Evolutionary conservation across 1,284 basidiomycete species (phyloP).

Genomic region (Ceratobasidium papillatum): DNA sequence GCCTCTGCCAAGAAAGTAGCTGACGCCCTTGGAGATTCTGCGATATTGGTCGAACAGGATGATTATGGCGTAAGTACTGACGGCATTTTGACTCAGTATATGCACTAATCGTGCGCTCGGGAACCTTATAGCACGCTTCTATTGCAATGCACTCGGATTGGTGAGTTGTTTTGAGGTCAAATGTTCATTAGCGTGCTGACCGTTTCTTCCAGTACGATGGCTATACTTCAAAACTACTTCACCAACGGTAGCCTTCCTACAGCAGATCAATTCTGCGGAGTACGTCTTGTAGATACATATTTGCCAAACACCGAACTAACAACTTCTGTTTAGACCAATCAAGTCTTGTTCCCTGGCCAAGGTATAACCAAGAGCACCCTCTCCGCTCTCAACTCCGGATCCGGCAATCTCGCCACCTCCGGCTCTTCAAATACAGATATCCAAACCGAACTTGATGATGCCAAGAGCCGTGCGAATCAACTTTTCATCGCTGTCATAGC

Average conservation of each 20-base stretch:
- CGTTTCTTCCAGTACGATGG: slow-evolving; percentile 14
- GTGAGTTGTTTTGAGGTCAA: not conserved
- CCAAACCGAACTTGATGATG: not conserved
- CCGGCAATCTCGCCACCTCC: not conserved
- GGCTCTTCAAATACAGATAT: not conserved
- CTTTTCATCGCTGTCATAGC: slow-evolving; percentile 8
- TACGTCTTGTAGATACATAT: not conserved
- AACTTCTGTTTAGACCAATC: slow-evolving; percentile 33
- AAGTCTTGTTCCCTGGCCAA: slow-evolving; percentile 34
- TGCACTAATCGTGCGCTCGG: not conserved
- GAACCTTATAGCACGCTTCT: not conserved
- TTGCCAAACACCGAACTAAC: too few species aligned
- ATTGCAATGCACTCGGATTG: slow-evolving; percentile 20
- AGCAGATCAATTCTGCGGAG: slow-evolving; percentile 21
- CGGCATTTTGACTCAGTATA: not conserved
- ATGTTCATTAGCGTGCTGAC: not conserved
- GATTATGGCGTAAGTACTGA: slow-evolving; percentile 11
- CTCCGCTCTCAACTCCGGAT: not conserved
- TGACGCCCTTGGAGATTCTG: slow-evolving; percentile 34
- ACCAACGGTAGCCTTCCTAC: slow-evolving; percentile 28
- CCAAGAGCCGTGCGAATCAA: not conserved
- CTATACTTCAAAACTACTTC: slow-evolving; percentile 30
- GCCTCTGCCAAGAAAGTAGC: slow-evolving; percentile 37
- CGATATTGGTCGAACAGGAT: slow-evolving; percentile 39
- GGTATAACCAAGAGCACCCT: not conserved